Evolutionary conservation across 805 yeast genomes (phyloP), one percentile per base, ranked within the genome.

Genomic region (Zygosaccharomyces gambellarensis): DNA sequence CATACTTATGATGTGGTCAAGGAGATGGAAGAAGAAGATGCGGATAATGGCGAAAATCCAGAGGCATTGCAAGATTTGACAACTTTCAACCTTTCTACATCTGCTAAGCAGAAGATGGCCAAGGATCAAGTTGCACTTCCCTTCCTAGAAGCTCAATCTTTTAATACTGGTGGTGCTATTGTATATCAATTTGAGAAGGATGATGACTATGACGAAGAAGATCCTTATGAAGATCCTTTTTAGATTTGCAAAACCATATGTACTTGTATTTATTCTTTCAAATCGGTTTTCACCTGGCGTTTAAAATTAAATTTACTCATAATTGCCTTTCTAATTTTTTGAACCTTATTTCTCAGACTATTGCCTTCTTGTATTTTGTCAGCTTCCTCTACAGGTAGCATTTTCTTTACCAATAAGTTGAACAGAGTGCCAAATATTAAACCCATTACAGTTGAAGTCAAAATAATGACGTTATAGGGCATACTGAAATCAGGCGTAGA

Each of bases 401-500:
- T 78, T 59, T 81, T 75, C 60, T 90, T 87, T 6, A 83, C 81
- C 40, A 94, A 63, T 46, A 90, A 71, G 61, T 92, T 90, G 71
- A 83, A 90, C 1, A 90, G 62, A 0, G 92, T 81, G 7, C 98
- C 98, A 70, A 90, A 92, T 0, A 92, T 83, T 50, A 94, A 71
- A 0, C 98, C 89, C 88, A 94, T 85, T 5, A 90, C 85, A 0
- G 99, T 94, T 6, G 96, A 87, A 0, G 98, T 87, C 53, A 94
- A 73, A 41, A 94, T 94, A 52, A 94, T 92, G 38, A 94, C 99
- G 60, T 94, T 94, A 66, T 94, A 94, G 0, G 99, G 99, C 99
- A 94, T 94, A 54, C 96, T 87, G 69, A 94, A 94, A 70, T 94
- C 99, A 0, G 99, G 99, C 0, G 98, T 94, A 2, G 99, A 97